A percentile compares a stretch with the other conserved stretches of the same genome.
phyloP scores from a whole-genome alignment of 495 filamentous ascomycete species.

The Penicillium salamii region DNA sequence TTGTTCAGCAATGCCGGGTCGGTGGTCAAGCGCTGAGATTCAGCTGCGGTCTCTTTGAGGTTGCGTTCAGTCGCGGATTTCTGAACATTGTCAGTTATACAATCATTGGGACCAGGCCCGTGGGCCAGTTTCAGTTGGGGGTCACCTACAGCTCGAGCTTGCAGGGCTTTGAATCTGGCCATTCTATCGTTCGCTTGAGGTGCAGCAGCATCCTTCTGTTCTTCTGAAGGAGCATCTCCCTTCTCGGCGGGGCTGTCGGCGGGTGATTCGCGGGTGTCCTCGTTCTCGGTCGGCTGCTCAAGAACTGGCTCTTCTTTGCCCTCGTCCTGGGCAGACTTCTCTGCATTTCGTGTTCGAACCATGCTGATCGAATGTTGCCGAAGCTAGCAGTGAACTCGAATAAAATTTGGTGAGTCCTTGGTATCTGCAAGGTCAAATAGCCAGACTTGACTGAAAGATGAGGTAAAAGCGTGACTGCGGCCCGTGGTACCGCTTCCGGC shows the following conservation, averaged over 20 bases:
- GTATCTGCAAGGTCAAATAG: neutral
- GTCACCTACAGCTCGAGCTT: constrained; percentile 65
- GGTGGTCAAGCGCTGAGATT: constrained; percentile 74
- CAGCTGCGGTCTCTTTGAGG: constrained; percentile 76
- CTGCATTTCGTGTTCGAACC: constrained; percentile 14
- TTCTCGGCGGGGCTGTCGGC: constrained; percentile 8
- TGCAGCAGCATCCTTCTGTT: constrained; percentile 28
- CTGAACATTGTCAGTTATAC: constrained; percentile 28
- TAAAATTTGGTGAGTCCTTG: neutral
- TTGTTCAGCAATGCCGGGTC: constrained; percentile 71
- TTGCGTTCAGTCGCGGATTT: constrained; percentile 76
- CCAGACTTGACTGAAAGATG: constrained; percentile 1
- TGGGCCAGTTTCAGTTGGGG: neutral
- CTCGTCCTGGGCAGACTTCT: constrained; percentile 11
- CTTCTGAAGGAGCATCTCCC: constrained; percentile 3
- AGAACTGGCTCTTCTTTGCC: constrained; percentile 2
- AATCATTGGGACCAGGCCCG: neutral
- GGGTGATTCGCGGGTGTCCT: constrained; percentile 4
- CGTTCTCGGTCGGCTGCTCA: constrained; percentile 9
- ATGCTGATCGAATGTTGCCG: constrained; percentile 3
- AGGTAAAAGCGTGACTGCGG: constrained; percentile 17
- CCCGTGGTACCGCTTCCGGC: constrained; percentile 11
- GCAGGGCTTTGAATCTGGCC: constrained; percentile 73
- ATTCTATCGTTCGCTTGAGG: constrained; percentile 33
- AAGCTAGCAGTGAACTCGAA: too few species aligned